Base-by-base conservation (phyloP, 768 basidiomycete species). In the Leccinum uliginosum region DNA sequence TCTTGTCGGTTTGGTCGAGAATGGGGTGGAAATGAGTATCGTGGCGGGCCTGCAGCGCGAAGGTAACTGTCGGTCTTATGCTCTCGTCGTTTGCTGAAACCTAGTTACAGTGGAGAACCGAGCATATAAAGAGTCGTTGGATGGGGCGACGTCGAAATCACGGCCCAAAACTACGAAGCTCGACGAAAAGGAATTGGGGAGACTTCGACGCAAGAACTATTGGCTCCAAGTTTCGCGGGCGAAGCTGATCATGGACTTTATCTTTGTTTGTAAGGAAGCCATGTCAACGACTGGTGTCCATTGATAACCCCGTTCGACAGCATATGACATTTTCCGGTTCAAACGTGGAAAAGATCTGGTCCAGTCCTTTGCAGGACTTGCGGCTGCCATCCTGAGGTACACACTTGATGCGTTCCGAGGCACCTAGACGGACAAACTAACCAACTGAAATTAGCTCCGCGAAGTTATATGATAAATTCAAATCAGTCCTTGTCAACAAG, bases 231-330 rank as follows among this genome's bases (percentile, higher is more conserved):
- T 89, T 50, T 79, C 85, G 24, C 75, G 86, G 56, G 75, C 78
- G 54, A 93, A 93, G 75, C 74, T 93, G 57, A 65, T 80, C 44
- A 90, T 92, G 89, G 91, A 93, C 70, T 74, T 93, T 59, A 83
- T 91, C 65, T 93, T 93, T 73, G 91, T 92, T 67, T 91, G 91
- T 93, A 67, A 72, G 12, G 19, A 49, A 3, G 32, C 1, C 4
- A 63, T 76, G 75, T 29, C 56, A 61, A 29, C 17, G n/a, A 48
- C 10, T 32, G 55, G 50, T 43, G 50, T 24, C 34, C 55, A 34
- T 45, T 59, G 55, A 68, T 57, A 19, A 2, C 29, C 15, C 24
- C 38, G 46, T n/a, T 58, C 50, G 38, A 51, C 64, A 93, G 91
- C 88, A 6, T 93, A 88, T 67, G 86, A 91, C 53, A 71, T 92